phyloP scores from a whole-genome alignment of 2,329 filamentous ascomycete species.

The Microcera coccophila region DNA sequence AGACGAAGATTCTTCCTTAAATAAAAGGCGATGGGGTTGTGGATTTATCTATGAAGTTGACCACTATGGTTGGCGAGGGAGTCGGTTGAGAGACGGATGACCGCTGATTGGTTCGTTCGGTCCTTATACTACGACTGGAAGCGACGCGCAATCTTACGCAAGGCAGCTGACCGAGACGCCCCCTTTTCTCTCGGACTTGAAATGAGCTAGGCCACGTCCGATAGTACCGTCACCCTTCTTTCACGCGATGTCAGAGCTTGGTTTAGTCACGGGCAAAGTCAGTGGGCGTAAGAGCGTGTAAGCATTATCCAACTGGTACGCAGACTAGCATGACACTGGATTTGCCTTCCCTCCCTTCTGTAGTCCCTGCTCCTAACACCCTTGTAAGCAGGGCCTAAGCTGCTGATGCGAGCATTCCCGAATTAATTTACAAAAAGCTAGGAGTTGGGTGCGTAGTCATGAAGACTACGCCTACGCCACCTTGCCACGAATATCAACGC shows the following conservation, averaged over 20 bases:
- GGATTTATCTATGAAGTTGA: slow-evolving; percentile 8
- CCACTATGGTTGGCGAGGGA: background rate
- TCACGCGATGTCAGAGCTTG: background rate
- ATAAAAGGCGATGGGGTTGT: background rate
- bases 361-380: too few species aligned
- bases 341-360: too few species aligned
- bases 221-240: background rate
- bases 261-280: too few species aligned
- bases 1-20: slow-evolving; percentile 1
- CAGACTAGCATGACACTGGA: too few species aligned
- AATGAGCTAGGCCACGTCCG: background rate
- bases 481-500: slow-evolving; percentile 1
- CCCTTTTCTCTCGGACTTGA: background rate
- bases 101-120: slow-evolving; percentile 17
- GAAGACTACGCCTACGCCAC: background rate
- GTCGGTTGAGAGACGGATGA: background rate
- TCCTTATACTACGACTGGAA: slow-evolving; percentile 6
- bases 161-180: background rate
- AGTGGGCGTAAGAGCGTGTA: too few species aligned
- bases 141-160: background rate
- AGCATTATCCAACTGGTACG: too few species aligned
- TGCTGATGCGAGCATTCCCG: background rate
- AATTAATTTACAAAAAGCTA: slow-evolving; percentile 1
- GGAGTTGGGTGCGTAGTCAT: background rate
- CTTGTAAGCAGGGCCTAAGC: too few species aligned